Base-by-base conservation (phyloP, 176 grass and related monocot species). In the Urochloa ruziziensis region DNA sequence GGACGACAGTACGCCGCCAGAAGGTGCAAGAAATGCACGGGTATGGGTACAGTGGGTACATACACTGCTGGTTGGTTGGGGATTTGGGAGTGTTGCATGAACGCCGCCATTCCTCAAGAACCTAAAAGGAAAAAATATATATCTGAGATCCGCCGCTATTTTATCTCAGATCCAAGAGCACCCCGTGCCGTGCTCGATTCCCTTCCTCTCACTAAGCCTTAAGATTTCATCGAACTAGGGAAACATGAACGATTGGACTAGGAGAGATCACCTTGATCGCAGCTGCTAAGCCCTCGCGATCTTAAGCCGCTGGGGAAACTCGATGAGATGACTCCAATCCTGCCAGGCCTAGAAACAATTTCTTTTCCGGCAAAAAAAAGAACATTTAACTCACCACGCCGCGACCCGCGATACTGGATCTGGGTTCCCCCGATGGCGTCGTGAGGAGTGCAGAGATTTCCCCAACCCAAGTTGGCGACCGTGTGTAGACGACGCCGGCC, bases 351-450 rank as follows among this genome's bases (percentile, higher is more conserved):
- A 27, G 9, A 43, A 40, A 12, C 0, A 43, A 25, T 16, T 25
- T 14, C 10, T 39, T 2, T 42, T 42, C 2, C 5, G 4, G 2
- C 3, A 6, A 23, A 40, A 15, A 44, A 13, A 18, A 32, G 52
- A 29, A 30, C 5, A 1, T 10, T 1, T 3, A 10, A 24, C 7
- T 17, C 2, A 9, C 69, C 47, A 21, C 30, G 48, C 18, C 30
- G 60, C 10, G 83, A 71, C 56, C 59, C 43, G 67, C 25, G 46
- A 86, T 40, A 11, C 32, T 67, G 59, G 84, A 74, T 80, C 76
- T 54, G 12, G 54, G 48, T 32, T 17, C 47, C 72, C 60, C 40
- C 16, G 64, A 27, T 57, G 54, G 63, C 46, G 62, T 54, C 42
- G 77, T 37, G 44, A 29, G 35, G 42, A 48, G 40, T 23, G 75